phyloP scores from a whole-genome alignment of 2,329 filamentous ascomycete genomes.

The Dothideomycetidae sp. region DNA sequence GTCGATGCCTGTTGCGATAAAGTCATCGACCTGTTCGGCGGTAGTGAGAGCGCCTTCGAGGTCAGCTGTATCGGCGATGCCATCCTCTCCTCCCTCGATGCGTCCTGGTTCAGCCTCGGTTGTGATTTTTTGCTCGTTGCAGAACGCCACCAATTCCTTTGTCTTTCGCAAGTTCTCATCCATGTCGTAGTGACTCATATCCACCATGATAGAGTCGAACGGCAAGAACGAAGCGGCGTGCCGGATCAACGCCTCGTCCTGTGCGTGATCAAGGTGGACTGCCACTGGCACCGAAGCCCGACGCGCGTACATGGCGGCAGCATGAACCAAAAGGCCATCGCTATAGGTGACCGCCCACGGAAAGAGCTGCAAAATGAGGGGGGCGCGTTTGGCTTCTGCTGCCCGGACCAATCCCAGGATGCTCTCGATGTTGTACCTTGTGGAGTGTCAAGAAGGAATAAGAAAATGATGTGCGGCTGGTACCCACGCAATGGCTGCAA shows the following conservation, averaged over 20 bases:
- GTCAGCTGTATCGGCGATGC: conserved; percentile 19
- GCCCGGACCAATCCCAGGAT: conserved; percentile 18
- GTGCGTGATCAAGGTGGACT: conserved; percentile 20
- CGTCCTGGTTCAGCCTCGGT: conserved; percentile 22
- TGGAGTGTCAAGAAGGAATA: background rate
- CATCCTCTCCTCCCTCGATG: conserved; percentile 23
- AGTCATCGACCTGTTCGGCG: conserved; percentile 18
- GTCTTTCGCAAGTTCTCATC: conserved; percentile 20
- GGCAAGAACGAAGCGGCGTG: conserved; percentile 15
- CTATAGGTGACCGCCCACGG: conserved; percentile 19
- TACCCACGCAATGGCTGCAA: conserved; percentile 5
- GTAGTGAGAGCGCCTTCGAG: conserved; percentile 19
- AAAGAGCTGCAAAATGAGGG: conserved; percentile 19
- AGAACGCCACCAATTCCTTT: conserved; percentile 18
- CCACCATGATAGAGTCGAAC: conserved; percentile 23
- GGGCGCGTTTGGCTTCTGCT: conserved; percentile 18
- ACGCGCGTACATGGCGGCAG: conserved; percentile 16
- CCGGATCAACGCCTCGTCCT: conserved; percentile 15
- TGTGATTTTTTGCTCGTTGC: conserved; percentile 19
- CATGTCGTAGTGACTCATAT: conserved; percentile 23
- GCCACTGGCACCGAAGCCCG: conserved; percentile 17
- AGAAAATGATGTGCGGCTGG: background rate
- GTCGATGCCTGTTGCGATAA: conserved; percentile 20
- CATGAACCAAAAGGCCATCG: conserved; percentile 17
- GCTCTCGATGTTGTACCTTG: conserved; percentile 16